A percentile compares a stretch with the other conserved stretches of the same genome.
Conservation (phyloP, 1,139 yeast genomes). For the Torulaspora globosa region DNA sequence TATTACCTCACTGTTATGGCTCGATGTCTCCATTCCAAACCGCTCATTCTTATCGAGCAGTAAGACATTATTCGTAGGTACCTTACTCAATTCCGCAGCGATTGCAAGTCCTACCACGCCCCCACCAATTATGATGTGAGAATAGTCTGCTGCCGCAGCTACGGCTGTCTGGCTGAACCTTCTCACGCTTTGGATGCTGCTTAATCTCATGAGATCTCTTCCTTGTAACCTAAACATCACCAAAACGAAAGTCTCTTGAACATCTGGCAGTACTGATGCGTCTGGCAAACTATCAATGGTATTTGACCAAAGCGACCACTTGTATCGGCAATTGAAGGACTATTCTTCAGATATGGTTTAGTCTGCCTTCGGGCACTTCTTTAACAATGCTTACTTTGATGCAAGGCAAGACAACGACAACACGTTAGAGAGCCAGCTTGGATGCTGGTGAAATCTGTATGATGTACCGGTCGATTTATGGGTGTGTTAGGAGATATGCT, state of each 20-base stretch:
- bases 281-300: neutral
- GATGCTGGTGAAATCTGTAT: neutral
- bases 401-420: neutral
- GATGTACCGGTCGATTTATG: slow-evolving; percentile 1
- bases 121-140: slow-evolving; percentile 82
- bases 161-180: neutral
- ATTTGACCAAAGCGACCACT: neutral
- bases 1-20: slow-evolving; percentile 85
- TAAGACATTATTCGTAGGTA: slow-evolving; percentile 48
- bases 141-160: slow-evolving; percentile 47
- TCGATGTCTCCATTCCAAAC: slow-evolving; percentile 75
- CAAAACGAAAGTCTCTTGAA: too few relatives aligned
- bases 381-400: neutral
- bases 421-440: neutral
- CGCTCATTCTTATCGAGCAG: slow-evolving; percentile 63
- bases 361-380: neutral
- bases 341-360: neutral
- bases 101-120: slow-evolving; percentile 85
- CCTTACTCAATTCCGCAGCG: slow-evolving; percentile 62
- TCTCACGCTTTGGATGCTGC: neutral
- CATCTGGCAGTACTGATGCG: neutral
- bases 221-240: neutral
- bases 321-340: neutral
- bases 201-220: neutral
- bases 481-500: slow-evolving; percentile 4